Conservation (phyloP, 352 stramenopile genomes). For the Phytophthora pisi region DNA sequence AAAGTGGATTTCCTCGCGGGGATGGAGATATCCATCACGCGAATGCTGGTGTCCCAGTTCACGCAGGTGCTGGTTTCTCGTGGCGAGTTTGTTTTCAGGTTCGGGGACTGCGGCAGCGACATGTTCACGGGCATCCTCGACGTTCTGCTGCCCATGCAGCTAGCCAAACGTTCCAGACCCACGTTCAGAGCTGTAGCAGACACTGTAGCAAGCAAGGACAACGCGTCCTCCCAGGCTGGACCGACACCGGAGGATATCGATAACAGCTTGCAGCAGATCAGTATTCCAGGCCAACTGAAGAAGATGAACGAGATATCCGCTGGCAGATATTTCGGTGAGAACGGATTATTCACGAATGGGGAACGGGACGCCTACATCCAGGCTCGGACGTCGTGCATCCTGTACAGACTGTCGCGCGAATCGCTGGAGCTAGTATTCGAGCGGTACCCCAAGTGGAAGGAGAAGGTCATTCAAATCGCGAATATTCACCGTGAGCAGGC, state of each 20-base stretch:
- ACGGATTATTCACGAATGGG: neutral
- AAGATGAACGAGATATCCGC: slow-evolving; percentile 4
- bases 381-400: neutral
- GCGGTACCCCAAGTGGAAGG: neutral
- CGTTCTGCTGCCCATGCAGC: slow-evolving; percentile 34
- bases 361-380: slow-evolving; percentile 1
- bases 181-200: neutral
- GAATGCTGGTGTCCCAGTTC: slow-evolving; percentile 70
- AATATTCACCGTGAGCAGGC: slow-evolving; percentile 4
- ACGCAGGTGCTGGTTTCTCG: slow-evolving; percentile 52
- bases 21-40: slow-evolving; percentile 55
- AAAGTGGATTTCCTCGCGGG: slow-evolving; percentile 60
- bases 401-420: slow-evolving; percentile 3
- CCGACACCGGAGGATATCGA: neutral
- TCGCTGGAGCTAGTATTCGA: slow-evolving; percentile 3
- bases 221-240: neutral
- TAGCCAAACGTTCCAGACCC: neutral
- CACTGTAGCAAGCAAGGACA: neutral
- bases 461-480: neutral
- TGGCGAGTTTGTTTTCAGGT: slow-evolving; percentile 44
- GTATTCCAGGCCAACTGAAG: neutral
- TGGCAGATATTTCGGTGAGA: neutral
- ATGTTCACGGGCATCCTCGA: slow-evolving; percentile 56
- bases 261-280: neutral
- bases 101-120: slow-evolving; percentile 45